A percentile compares a stretch with the other conserved stretches of the same genome.
phyloP scores from a whole-genome alignment of 257 asterid species.

The Rubia yunnanensis region DNA sequence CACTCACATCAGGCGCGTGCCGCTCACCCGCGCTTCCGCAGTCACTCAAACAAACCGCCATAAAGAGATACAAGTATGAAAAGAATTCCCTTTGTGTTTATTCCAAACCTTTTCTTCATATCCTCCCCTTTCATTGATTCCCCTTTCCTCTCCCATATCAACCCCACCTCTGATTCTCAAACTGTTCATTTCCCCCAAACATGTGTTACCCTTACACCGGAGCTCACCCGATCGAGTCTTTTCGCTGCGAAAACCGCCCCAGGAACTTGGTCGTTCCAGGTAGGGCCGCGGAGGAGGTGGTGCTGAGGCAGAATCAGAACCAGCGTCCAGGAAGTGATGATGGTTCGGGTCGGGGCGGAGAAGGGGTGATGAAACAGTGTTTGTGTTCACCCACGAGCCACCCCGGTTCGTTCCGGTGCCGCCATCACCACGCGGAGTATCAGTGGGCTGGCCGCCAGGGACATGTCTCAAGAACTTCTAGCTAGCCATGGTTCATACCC shows the following conservation, averaged over 20 bases:
- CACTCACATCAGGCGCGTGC: background rate
- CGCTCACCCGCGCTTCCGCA: background rate
- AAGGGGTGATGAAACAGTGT: conserved; percentile 23
- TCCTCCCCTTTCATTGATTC: background rate
- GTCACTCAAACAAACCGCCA: background rate
- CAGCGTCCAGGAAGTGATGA: conserved; percentile 3
- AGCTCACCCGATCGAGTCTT: background rate
- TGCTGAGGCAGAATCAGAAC: conserved; percentile 9
- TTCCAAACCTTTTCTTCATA: conserved; percentile 13
- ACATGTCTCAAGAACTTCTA: background rate
- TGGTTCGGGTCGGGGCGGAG: background rate
- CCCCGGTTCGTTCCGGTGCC: conserved; percentile 30
- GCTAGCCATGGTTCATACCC: background rate
- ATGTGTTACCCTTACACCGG: conserved; percentile 33
- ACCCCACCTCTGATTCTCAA: background rate
- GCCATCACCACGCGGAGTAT: conserved; percentile 26
- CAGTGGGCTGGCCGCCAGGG: conserved; percentile 23
- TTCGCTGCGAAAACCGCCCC: background rate
- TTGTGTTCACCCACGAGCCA: conserved; percentile 34
- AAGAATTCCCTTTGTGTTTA: conserved; percentile 18
- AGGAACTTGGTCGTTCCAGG: background rate
- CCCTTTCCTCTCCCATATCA: background rate
- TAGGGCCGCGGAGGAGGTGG: conserved; percentile 1
- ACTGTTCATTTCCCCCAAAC: conserved; percentile 1
- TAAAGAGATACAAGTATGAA: background rate